Evolutionary conservation across 768 basidiomycete genomes (phyloP).

Genomic region (Sistotremastrum niveocremeum): DNA sequence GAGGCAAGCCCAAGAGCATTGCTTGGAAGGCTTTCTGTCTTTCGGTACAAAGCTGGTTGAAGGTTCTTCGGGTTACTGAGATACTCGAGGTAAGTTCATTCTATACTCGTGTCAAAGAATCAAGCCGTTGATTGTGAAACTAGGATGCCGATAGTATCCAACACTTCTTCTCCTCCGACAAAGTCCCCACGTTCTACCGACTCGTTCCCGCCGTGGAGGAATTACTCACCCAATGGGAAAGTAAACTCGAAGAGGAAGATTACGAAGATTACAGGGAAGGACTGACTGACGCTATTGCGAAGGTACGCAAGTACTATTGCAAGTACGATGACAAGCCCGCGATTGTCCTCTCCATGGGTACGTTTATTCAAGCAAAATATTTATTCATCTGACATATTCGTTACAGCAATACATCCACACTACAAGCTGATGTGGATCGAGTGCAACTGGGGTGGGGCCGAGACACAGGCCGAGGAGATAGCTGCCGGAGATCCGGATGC

Average conservation of each 20-base stretch:
- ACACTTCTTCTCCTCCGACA: slow-evolving; percentile 1
- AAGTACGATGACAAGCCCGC: slow-evolving; percentile 11
- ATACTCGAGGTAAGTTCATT: not conserved
- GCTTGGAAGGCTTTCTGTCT: slow-evolving; percentile 2
- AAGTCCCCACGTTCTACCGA: not conserved
- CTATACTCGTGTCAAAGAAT: no score
- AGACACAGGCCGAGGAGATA: slow-evolving; percentile 2
- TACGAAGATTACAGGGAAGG: not conserved
- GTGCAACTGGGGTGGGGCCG: slow-evolving; percentile 3
- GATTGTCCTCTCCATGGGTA: slow-evolving; percentile 4
- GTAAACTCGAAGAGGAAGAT: not conserved
- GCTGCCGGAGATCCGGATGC: not conserved
- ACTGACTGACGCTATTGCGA: not conserved
- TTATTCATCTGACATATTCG: not conserved
- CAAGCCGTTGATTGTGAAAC: no score
- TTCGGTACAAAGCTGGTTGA: not conserved
- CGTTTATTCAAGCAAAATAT: no score
- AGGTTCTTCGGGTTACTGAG: not conserved
- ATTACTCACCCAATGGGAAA: no score
- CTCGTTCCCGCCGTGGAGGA: slow-evolving; percentile 3
- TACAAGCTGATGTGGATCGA: no score
- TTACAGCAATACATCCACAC: slow-evolving; percentile 1
- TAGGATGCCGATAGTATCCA: slow-evolving; percentile 5
- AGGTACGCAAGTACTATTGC: slow-evolving; percentile 7
- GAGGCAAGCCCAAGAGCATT: slow-evolving; percentile 1